These are phyloP conservation scores for Aspergillus hiratsukae DNA, from an alignment of 2,329 filamentous ascomycete genomes.

Conservation along the genomic window DNA sequence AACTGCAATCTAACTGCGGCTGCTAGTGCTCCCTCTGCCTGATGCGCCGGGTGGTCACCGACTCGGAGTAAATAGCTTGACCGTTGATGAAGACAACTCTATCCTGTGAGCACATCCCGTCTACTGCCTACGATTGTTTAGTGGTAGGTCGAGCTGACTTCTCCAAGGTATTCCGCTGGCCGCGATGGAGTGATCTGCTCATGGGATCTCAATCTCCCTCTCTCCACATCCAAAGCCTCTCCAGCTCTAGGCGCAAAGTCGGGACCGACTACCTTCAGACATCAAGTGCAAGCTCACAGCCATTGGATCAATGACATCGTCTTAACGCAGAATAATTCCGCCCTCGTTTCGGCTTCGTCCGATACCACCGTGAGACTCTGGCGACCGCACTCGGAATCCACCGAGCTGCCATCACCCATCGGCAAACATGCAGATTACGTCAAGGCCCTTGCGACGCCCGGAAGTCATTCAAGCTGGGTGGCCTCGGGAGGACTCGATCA, in stretches of 20 bases:
- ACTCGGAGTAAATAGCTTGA: slow-evolving; percentile 90
- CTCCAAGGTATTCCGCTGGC: slow-evolving; percentile 80
- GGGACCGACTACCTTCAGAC: slow-evolving; percentile 51
- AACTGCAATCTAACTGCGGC: neutral
- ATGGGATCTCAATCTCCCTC: slow-evolving; percentile 65
- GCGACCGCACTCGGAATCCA: slow-evolving; percentile 66
- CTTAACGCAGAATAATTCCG: slow-evolving; percentile 70
- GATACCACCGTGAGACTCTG: slow-evolving; percentile 90
- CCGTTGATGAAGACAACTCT: slow-evolving; percentile 74
- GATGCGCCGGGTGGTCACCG: slow-evolving; percentile 79
- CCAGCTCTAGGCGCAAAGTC: slow-evolving; percentile 19
- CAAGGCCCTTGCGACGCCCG: slow-evolving; percentile 82
- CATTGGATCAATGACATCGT: slow-evolving; percentile 96
- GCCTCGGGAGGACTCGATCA: slow-evolving; percentile 91
- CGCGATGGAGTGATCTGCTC: slow-evolving; percentile 94
- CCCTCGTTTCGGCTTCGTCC: slow-evolving; percentile 85
- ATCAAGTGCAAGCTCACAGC: slow-evolving; percentile 75
- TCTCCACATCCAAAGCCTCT: slow-evolving; percentile 24
- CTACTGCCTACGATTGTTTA: neutral
- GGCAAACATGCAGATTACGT: slow-evolving; percentile 95
- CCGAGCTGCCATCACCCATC: slow-evolving; percentile 69
- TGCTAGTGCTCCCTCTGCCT: slow-evolving; percentile 64
- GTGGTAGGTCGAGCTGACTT: too few relatives aligned
- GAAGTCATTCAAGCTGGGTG: slow-evolving; percentile 71
- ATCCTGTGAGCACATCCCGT: slow-evolving; percentile 67